Conservation (phyloP, 495 filamentous ascomycete genomes). For the Podospora sp. region DNA sequence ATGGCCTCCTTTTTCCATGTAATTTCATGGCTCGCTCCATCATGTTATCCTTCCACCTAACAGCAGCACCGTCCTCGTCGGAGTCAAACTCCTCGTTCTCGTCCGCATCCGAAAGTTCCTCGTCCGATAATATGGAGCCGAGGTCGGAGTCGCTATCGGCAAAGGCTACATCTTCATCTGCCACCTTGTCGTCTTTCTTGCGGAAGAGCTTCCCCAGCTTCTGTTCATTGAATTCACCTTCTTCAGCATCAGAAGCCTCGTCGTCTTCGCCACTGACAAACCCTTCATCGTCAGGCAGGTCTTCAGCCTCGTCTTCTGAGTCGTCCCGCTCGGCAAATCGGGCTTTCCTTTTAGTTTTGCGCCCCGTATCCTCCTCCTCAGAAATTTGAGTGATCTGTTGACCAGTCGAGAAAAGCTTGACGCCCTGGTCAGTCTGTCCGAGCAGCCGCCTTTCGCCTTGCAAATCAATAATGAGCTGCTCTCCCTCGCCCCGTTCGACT, state of each 20-base stretch:
- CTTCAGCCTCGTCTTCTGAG: slow-evolving; percentile 58
- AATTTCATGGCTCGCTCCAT: slow-evolving; percentile 70
- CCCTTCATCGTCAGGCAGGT: slow-evolving; percentile 58
- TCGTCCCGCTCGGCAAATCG: slow-evolving; percentile 64
- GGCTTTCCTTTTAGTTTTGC: slow-evolving; percentile 69
- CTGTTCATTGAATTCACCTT: slow-evolving; percentile 56
- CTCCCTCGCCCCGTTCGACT: slow-evolving; percentile 81
- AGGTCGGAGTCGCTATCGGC: slow-evolving; percentile 95
- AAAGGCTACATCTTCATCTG: slow-evolving; percentile 72
- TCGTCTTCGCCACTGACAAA: slow-evolving; percentile 65
- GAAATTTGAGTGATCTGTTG: slow-evolving; percentile 64
- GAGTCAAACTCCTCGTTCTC: slow-evolving; percentile 53
- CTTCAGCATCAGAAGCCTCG: slow-evolving; percentile 54
- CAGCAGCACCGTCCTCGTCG: slow-evolving; percentile 66
- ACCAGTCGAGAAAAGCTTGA: slow-evolving; percentile 81
- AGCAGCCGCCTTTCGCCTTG: slow-evolving; percentile 80
- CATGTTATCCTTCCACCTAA: slow-evolving; percentile 87
- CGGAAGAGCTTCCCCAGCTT: slow-evolving; percentile 61
- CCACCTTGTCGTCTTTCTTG: slow-evolving; percentile 45
- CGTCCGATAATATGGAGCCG: slow-evolving; percentile 78
- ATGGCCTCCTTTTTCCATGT: slow-evolving; percentile 67
- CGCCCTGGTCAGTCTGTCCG: slow-evolving; percentile 77
- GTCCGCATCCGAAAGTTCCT: slow-evolving; percentile 58
- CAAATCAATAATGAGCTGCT: slow-evolving; percentile 87
- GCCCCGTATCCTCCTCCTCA: slow-evolving; percentile 66